phyloP scores from a whole-genome alignment of 139 green algal species.

The Dunaliella sp. region DNA sequence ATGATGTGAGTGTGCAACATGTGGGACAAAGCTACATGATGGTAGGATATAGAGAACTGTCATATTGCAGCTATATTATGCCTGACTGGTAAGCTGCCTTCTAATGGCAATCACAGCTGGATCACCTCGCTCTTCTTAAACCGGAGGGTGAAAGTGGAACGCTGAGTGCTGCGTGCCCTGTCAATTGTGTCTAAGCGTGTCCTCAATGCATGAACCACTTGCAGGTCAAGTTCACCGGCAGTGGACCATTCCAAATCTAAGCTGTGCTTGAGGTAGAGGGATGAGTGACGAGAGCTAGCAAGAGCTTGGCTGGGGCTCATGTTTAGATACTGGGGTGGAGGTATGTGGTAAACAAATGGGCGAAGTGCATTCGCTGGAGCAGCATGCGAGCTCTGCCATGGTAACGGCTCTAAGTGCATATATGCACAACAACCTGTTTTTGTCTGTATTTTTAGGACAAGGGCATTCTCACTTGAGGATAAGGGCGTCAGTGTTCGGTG shows the following conservation, averaged over 20 bases:
- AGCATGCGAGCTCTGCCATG: not conserved
- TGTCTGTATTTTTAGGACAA: not conserved
- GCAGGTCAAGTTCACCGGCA: constrained; percentile 90
- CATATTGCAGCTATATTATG: not conserved
- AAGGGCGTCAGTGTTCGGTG: not conserved
- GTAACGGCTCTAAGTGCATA: not conserved
- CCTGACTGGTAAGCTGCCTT: not conserved
- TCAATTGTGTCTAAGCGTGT: too few relatives aligned
- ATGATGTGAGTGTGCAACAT: not conserved
- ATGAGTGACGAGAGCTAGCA: not conserved
- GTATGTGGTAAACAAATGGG: not conserved
- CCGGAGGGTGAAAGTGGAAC: too few relatives aligned
- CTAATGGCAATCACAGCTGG: not conserved
- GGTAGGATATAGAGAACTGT: not conserved
- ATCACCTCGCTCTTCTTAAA: not conserved
- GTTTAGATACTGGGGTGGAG: too few relatives aligned
- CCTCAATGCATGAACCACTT: not conserved
- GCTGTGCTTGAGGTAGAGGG: not conserved
- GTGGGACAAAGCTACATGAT: not conserved
- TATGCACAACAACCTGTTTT: not conserved
- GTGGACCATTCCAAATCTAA: constrained; percentile 31
- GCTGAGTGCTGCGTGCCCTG: too few relatives aligned
- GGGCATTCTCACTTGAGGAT: not conserved
- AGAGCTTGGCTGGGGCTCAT: too few relatives aligned
- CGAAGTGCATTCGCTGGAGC: not conserved